phyloP scores from a whole-genome alignment of 805 yeast genomes.

The Maudiozyma barnettii region DNA sequence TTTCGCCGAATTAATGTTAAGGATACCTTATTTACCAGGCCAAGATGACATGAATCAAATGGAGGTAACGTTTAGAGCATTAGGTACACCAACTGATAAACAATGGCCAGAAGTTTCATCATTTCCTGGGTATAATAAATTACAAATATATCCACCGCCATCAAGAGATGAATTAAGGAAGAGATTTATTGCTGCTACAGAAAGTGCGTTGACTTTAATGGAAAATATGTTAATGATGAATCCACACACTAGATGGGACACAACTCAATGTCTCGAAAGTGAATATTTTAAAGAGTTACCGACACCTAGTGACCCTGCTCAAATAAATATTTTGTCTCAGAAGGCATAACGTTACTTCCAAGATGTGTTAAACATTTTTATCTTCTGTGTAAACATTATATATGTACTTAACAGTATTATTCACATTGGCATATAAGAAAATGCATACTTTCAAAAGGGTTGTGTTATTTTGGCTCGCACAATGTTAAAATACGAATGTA shows the following conservation, averaged over 20 bases:
- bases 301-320: conserved; percentile 54
- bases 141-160: conserved; percentile 75
- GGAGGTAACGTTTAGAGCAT: conserved; percentile 86
- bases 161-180: conserved; percentile 68
- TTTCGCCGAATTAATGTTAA: conserved; percentile 89
- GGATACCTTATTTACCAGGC: conserved; percentile 94
- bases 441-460: too few species aligned
- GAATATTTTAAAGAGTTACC: conserved; percentile 69
- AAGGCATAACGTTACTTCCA: not conserved
- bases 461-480: too few species aligned
- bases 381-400: not conserved
- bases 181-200: conserved; percentile 86
- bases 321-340: conserved; percentile 5
- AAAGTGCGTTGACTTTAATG: conserved; percentile 68
- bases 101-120: conserved; percentile 85
- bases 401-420: not conserved
- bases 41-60: conserved; percentile 82
- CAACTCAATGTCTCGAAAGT: conserved; percentile 53
- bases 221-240: conserved; percentile 63
- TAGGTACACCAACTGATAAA: conserved; percentile 91
- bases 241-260: conserved; percentile 63
- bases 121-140: conserved; percentile 65
- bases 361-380: not conserved
- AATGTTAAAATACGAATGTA: too few species aligned
- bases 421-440: not conserved